Evolutionary conservation across 306 rosid genomes (phyloP), one percentile per base, ranked within the genome.

Genomic region (Luffa aegyptiaca): DNA sequence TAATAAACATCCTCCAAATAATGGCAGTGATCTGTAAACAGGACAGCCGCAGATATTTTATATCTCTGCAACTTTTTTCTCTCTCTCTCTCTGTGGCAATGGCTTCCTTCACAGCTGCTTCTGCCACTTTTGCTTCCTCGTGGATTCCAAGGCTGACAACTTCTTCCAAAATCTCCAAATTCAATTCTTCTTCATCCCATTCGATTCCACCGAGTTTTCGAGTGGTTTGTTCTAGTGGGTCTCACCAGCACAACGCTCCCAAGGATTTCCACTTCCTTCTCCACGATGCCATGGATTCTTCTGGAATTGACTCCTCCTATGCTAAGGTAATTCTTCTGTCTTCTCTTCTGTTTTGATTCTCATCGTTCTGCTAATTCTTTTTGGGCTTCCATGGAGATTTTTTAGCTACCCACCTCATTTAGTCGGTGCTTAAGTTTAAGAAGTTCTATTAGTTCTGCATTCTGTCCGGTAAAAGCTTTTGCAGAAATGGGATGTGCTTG

Each of bases 281-380:
- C 56, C 97, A 90, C 82, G 93, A 92, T 69, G 91, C 97, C 74
- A 88, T 95, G 59, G 90, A 91, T 79, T 90, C 97, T 75, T 88
- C 92, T 78, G 97, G 97, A 85, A 89, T 87, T 77, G 84, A 83
- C 76, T 86, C 97, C 69, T 80, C 88, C 42, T 88, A 84, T 71
- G 96, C 98, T 69, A 90, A 93, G 86, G 98, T 94, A 80, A 55
- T 3, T 36, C 45, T 16, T 46, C 77, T 21, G 4, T 66, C 62
- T 7, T 79, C 5, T 65, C 31, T 7, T 55, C 5, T 2, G 51
- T n/a, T 71, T 73, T 9, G 31, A 31, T 41, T 17, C 18, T 5
- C 42, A 9, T 44, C 8, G 55, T 7, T 18, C 31, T 41, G 58
- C 2, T 39, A 10, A 36, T 51, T 49, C 1, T 20, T 0, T 18